Evolutionary conservation across 805 yeast genomes (phyloP), one percentile per base, ranked within the genome.

Genomic region (Kazachstania kunashirensis): DNA sequence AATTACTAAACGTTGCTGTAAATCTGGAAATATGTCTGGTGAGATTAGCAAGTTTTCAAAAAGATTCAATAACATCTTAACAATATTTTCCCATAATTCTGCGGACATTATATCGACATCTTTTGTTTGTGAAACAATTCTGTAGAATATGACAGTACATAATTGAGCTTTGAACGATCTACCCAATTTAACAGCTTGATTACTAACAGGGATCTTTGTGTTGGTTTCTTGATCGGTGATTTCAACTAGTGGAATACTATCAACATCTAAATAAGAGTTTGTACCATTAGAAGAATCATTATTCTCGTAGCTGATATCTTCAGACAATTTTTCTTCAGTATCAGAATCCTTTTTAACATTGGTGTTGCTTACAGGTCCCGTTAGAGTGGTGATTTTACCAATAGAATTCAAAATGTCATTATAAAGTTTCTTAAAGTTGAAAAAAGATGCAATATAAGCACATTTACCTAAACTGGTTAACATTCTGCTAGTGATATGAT

Each of bases 161-260:
- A 89, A 63, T 53, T 94, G 98, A 0, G 95, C 95, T 51, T 88
- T 85, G 62, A 84, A 84, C 52, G 86, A 92, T 33, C 80, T 70
- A 6, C 98, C 99, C 53, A 92, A 79, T 55, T 79, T 70, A 12
- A 86, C 84, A 0, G 96, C 75, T 36, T 76, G 62, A 39, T 84
- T 86, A 52, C 94, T 79, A 3, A 92, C 92, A 4, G 82, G 79
- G 24, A 92, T 70, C 13, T 37, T 46, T 13, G 69, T 73, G 10
- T 71, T 68, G 19, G 73, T 71, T 26, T 70, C 69, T 31, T 76
- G 83, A 19, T 76, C 57, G 19, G 57, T 54, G 29, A 69, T 64
- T 37, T 59, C 55, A 26, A 64, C 63, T 18, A 65, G 53, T 5
- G 71, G 68, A 26, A 66, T 64, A 27, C 57, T 61, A 13, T 57